Evolutionary conservation across 2,329 filamentous ascomycete genomes (phyloP).

Genomic region (Tolypocladium guangdongense): DNA sequence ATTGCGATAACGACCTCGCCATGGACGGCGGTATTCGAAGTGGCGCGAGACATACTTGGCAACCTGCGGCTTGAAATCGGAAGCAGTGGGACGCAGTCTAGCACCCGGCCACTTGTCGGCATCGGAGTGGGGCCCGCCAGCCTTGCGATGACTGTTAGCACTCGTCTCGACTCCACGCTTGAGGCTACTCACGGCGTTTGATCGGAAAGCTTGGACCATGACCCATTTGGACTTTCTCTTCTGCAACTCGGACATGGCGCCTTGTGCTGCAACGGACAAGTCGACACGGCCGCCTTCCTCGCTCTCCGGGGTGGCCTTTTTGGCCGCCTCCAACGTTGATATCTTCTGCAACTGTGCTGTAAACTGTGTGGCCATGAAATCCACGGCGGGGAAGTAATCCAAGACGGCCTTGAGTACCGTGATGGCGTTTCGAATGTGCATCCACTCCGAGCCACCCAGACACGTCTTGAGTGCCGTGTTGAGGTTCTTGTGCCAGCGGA

Average conservation of each 20-base stretch:
- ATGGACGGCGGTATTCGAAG: background rate
- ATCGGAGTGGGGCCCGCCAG: constrained; percentile 16
- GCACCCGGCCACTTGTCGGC: constrained; percentile 19
- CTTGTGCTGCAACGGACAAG: constrained; percentile 62
- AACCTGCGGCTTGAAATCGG: constrained; percentile 50
- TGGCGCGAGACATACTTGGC: constrained; percentile 22
- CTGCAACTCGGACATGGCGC: constrained; percentile 59
- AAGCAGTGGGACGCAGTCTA: constrained; percentile 45
- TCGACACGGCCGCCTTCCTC: constrained; percentile 57
- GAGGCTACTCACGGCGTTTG: constrained; percentile 42
- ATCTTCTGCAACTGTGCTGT: constrained; percentile 56
- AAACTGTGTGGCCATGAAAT: constrained; percentile 70
- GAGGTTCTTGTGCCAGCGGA: constrained; percentile 82
- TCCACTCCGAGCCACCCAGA: constrained; percentile 77
- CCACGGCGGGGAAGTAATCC: constrained; percentile 76
- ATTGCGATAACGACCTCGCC: background rate
- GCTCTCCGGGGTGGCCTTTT: constrained; percentile 34
- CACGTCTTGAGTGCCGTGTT: constrained; percentile 72
- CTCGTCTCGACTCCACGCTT: background rate
- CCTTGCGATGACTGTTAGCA: constrained; percentile 9
- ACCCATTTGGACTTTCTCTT: constrained; percentile 59
- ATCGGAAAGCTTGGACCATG: constrained; percentile 61
- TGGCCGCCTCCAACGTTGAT: constrained; percentile 45
- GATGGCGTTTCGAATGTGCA: constrained; percentile 95
- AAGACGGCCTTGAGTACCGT: constrained; percentile 74